Evolutionary conservation across 2,329 filamentous ascomycete species (phyloP).

Genomic region (Pyrenophora tritici-repentis): DNA sequence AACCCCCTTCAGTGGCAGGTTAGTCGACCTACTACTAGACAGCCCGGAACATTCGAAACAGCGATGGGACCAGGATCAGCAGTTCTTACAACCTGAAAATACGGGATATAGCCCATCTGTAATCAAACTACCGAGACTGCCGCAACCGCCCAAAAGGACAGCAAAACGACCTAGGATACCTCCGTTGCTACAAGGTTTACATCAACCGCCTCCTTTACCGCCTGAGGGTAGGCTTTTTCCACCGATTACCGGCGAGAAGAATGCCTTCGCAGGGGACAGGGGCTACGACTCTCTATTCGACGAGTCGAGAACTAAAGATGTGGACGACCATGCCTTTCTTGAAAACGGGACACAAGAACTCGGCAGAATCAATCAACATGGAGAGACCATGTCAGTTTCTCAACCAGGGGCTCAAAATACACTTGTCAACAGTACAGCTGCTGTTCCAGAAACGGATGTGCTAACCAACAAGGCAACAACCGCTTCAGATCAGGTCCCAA

Average conservation of each 20-base stretch:
- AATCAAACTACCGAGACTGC: constrained; percentile 49
- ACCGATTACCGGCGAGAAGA: constrained; percentile 60
- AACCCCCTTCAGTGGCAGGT: constrained; percentile 35
- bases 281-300: constrained; percentile 17
- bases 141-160: constrained; percentile 37
- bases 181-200: constrained; percentile 62
- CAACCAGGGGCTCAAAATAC: not conserved
- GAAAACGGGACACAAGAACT: constrained; percentile 2
- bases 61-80: constrained; percentile 29
- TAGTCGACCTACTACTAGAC: constrained; percentile 37
- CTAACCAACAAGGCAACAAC: not conserved
- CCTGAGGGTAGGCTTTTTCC: constrained; percentile 63
- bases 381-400: not conserved
- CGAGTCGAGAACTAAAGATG: constrained; percentile 15
- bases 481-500: constrained; percentile 17
- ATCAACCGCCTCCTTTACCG: constrained; percentile 62
- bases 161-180: constrained; percentile 49
- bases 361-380: not conserved
- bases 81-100: constrained; percentile 17
- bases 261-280: constrained; percentile 22
- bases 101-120: constrained; percentile 26
- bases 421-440: not conserved
- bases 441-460: not conserved
- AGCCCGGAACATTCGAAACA: constrained; percentile 20
- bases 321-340: constrained; percentile 10